Percentiles rank a stretch among this genome's conserved stretches.
Conservation (phyloP, 2,329 filamentous ascomycete species). For the Trichoderma oligosporum region DNA sequence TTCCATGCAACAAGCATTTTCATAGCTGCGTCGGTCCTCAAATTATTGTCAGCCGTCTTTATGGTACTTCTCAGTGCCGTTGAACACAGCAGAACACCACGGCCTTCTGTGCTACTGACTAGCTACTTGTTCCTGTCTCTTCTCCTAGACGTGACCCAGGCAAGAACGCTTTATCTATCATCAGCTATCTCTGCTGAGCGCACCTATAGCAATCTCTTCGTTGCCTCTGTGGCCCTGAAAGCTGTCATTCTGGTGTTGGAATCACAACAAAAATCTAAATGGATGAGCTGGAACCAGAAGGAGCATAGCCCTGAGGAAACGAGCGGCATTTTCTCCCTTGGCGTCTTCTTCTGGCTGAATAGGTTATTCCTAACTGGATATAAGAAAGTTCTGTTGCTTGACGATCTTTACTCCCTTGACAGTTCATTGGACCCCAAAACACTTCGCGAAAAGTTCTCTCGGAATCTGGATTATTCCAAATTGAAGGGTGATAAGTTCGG, state of each 20-base stretch:
- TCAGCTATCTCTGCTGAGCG: background rate
- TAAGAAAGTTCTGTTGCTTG: constrained; percentile 29
- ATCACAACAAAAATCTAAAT: constrained; percentile 21
- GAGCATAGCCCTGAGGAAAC: constrained; percentile 40
- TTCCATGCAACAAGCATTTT: background rate
- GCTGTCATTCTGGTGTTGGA: background rate
- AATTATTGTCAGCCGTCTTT: background rate
- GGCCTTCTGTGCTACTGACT: background rate
- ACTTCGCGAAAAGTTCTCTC: background rate
- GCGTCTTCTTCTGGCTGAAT: constrained; percentile 37
- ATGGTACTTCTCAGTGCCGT: background rate
- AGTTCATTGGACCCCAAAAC: background rate
- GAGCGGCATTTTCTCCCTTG: constrained; percentile 32
- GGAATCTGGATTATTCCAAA: background rate
- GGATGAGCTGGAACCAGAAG: constrained; percentile 35
- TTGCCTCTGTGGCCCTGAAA: background rate
- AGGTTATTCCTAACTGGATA: constrained; percentile 37
- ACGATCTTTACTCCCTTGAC: constrained; percentile 37
- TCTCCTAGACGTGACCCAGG: background rate
- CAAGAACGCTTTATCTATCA: background rate
- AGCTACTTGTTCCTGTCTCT: background rate
- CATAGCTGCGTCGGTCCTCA: background rate
- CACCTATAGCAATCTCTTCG: background rate
- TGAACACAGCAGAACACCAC: background rate
- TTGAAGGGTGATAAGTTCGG: background rate